Evolutionary conservation across 192 early-diverging fungal species (phyloP).

Genomic region (Umbelopsis isabellina): DNA sequence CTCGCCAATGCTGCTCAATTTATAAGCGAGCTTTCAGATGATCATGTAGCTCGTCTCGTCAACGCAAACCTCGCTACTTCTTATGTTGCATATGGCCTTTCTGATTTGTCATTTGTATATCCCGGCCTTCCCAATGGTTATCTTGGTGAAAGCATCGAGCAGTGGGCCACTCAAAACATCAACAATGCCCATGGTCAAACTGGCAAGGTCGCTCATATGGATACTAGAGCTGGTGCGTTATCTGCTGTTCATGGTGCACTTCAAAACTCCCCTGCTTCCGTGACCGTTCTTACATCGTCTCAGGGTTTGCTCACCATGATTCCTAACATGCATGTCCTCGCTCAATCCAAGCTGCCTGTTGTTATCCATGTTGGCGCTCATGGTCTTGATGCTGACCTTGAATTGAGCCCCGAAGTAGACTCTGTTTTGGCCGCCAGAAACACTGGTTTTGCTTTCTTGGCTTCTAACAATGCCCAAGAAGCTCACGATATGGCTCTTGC

Average conservation of each 20-base stretch:
- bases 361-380: conserved; percentile 87
- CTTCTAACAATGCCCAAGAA: conserved; percentile 81
- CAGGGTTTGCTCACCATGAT: conserved; percentile 81
- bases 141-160: conserved; percentile 63
- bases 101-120: conserved; percentile 85
- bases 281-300: conserved; percentile 70
- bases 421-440: conserved; percentile 77
- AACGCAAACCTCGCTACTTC: conserved; percentile 69
- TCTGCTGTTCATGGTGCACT: conserved; percentile 80
- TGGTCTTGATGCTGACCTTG: conserved; percentile 62
- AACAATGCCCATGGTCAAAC: conserved; percentile 71
- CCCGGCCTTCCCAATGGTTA: conserved; percentile 61
- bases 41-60: conserved; percentile 34
- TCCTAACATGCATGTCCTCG: conserved; percentile 79
- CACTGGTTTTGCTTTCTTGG: conserved; percentile 77
- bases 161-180: conserved; percentile 67
- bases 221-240: conserved; percentile 79
- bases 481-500: conserved; percentile 87
- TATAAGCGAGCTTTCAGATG: conserved; percentile 33
- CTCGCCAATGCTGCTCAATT: conserved; percentile 1
- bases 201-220: conserved; percentile 75
- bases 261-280: conserved; percentile 36
- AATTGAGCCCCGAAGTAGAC: conserved; percentile 61
- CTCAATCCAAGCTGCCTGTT: conserved; percentile 57
- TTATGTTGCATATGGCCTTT: conserved; percentile 79